Evolutionary conservation across 129 eudicot genomes (phyloP).

Genomic region (Chrysanthemum seticuspe): DNA sequence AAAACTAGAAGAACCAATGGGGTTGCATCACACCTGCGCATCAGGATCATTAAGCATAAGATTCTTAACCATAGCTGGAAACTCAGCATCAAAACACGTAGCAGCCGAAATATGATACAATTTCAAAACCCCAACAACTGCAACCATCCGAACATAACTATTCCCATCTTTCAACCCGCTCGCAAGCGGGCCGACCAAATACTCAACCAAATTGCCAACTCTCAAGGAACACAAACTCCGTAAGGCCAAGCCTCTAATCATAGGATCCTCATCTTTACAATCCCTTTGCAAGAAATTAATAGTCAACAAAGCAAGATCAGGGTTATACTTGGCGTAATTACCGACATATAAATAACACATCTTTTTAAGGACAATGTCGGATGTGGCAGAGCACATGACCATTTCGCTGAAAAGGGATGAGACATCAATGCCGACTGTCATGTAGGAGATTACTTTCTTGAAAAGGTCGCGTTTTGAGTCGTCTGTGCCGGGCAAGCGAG

Average conservation of each 20-base stretch:
- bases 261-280: constrained; percentile 96
- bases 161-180: constrained; percentile 84
- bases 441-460: constrained; percentile 94
- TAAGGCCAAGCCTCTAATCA: constrained; percentile 95
- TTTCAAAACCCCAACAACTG: constrained; percentile 84
- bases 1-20: too few species aligned
- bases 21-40: constrained; percentile 54
- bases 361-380: constrained; percentile 89
- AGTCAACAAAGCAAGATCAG: constrained; percentile 86
- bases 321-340: constrained; percentile 86
- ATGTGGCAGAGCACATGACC: constrained; percentile 99
- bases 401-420: constrained; percentile 92
- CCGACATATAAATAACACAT: constrained; percentile 96
- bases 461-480: constrained; percentile 87
- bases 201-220: constrained; percentile 90
- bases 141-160: constrained; percentile 90
- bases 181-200: constrained; percentile 82
- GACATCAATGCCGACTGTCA: constrained; percentile 95
- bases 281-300: constrained; percentile 94
- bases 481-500: constrained; percentile 90
- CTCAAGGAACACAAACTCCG: constrained; percentile 90
- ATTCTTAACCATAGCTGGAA: constrained; percentile 75
- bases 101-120: constrained; percentile 82
- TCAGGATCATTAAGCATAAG: constrained; percentile 91
- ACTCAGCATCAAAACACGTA: constrained; percentile 88